phyloP scores from a whole-genome alignment of 1,139 yeast genomes.

The Yamadazyma trypodendri region DNA sequence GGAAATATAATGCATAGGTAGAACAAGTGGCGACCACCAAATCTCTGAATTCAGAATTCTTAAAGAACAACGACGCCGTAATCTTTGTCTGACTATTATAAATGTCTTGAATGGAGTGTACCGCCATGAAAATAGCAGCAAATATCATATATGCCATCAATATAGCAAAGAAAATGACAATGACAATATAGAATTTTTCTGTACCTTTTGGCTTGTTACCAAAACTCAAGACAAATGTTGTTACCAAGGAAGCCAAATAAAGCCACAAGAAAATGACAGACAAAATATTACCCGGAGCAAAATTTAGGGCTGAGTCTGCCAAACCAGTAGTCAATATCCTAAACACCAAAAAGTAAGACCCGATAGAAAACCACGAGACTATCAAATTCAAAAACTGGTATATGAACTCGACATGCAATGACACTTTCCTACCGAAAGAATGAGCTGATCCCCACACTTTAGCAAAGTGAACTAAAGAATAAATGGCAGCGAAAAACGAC shows the following conservation, averaged over 20 bases:
- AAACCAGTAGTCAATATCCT: conserved; percentile 72
- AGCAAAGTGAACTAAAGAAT: conserved; percentile 45
- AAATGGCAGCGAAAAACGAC: conserved; percentile 50
- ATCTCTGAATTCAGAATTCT: conserved; percentile 45
- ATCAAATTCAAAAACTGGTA: conserved; percentile 45
- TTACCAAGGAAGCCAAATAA: conserved; percentile 81
- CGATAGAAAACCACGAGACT: conserved; percentile 79
- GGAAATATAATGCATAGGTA: conserved; percentile 46
- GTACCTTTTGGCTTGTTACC: conserved; percentile 97
- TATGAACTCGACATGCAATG: conserved; percentile 42
- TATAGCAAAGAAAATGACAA: conserved; percentile 84
- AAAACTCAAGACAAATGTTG: conserved; percentile 86
- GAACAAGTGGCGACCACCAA: conserved; percentile 49
- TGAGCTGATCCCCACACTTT: conserved; percentile 46
- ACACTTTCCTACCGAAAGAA: conserved; percentile 40
- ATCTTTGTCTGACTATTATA: conserved; percentile 29
- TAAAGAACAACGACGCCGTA: conserved; percentile 39
- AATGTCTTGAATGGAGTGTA: conserved; percentile 40
- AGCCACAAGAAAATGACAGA: conserved; percentile 87
- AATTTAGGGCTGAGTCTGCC: conserved; percentile 45
- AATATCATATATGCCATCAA: conserved; percentile 91
- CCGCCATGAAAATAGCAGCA: conserved; percentile 51
- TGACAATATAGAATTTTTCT: conserved; percentile 74
- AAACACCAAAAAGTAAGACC: conserved; percentile 78
- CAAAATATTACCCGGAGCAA: conserved; percentile 71